Conservation (phyloP, 2,329 filamentous ascomycete genomes). For the Scedosporium apiospermum region DNA sequence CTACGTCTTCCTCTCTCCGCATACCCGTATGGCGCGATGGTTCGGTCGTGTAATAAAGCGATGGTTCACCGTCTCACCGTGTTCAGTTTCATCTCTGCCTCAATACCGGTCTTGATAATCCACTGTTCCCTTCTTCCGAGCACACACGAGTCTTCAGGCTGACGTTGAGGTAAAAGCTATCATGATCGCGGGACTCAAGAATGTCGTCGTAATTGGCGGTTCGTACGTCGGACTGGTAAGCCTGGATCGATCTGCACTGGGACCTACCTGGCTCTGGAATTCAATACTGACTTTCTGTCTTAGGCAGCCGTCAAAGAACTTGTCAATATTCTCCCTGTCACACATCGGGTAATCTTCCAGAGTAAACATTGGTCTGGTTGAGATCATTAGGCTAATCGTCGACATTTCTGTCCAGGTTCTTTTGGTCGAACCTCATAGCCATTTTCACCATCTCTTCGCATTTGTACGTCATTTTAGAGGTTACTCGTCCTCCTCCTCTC, state of each 20-base stretch:
- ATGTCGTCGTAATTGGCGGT: slow-evolving; percentile 6
- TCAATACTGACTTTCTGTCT: neutral
- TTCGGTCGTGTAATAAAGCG: neutral
- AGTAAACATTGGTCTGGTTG: neutral
- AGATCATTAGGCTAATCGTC: neutral
- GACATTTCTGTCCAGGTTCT: slow-evolving; percentile 25
- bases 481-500: neutral
- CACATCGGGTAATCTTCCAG: neutral
- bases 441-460: slow-evolving; percentile 43
- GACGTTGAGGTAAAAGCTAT: neutral
- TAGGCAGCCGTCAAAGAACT: neutral
- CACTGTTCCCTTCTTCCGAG: neutral
- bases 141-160: neutral
- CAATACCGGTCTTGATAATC: neutral
- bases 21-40: neutral
- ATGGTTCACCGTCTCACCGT: neutral
- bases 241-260: neutral
- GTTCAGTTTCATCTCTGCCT: neutral
- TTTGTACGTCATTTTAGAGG: slow-evolving; percentile 29
- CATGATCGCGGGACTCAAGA: slow-evolving; percentile 4
- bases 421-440: slow-evolving; percentile 47
- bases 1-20: slow-evolving; percentile 7
- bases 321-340: neutral
- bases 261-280: neutral
- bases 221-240: slow-evolving; percentile 4